Evolutionary conservation across 352 stramenopile species (phyloP), one percentile per base, ranked within the genome.

Genomic region (Pythium angustatum): DNA sequence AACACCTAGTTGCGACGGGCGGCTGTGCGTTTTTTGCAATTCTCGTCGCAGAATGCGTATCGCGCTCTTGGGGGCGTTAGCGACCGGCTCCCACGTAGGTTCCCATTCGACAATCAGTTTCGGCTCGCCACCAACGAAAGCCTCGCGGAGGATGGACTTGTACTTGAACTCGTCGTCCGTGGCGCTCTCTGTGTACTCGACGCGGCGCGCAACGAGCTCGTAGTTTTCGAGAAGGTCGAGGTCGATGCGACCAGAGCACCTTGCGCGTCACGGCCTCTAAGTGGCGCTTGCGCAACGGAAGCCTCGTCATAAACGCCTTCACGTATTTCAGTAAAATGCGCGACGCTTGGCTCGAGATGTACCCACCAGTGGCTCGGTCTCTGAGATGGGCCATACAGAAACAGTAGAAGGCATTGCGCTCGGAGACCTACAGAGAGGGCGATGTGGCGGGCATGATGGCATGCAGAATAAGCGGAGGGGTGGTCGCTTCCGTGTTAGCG

Each of bases 151-250:
- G 4, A 58, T 14, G 9, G 5, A 19, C 3, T n/a, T 28, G 19
- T 45, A 47, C 33, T 45, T 45, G 31, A 33, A 58, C 33, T 43
- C 50, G 33, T 58, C 50, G 22, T 31, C 50, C 6, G 31, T 58
- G n/a, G 30, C 33, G 50, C 33, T 33, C 33, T 34, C 50, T 12
- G 19, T 19, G 22, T 58, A 58, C 33, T 44, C 50, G 19, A 33
- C n/a, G 31, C 33, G 38, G n/a, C 50, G 50, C 3, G 21, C 21
- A 5, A 58, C 50, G 33, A 58, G 50, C 4, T 58, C 50, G 50
- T 47, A 58, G 30, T 45, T 43, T 31, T 58, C 50, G n/a, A 58
- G 50, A n/a, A 17, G 30, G 33, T 58, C 50, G 14, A 58, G 50
- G 30, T 45, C 50, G 33, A 58, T 58, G 50, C 50, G 33, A 3